Conservation (phyloP, 2,329 filamentous ascomycete genomes). For the Cladosporium sp. region DNA sequence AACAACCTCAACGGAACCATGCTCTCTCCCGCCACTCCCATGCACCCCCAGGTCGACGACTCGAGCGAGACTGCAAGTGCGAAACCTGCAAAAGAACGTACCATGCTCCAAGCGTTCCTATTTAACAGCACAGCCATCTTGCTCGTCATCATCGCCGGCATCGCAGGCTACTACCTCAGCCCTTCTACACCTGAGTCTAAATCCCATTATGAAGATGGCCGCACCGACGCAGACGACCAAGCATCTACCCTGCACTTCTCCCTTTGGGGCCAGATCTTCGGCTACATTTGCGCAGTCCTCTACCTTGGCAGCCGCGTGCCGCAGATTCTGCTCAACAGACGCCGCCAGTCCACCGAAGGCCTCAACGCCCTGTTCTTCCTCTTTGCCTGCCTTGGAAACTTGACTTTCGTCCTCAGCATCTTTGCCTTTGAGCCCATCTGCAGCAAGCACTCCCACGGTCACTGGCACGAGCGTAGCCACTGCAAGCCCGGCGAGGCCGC, state of each 20-base stretch:
- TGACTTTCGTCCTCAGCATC: constrained; percentile 91
- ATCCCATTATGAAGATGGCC: constrained; percentile 21
- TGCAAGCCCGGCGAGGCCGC: constrained; percentile 68
- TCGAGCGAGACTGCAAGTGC: constrained; percentile 30
- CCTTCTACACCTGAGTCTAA: constrained; percentile 40
- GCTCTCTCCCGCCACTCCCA: constrained; percentile 79
- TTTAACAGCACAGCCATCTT: constrained; percentile 76
- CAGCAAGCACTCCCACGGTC: constrained; percentile 35
- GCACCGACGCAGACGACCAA: constrained; percentile 37
- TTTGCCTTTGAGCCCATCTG: constrained; percentile 83
- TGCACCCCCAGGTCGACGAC: constrained; percentile 57
- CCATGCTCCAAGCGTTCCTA: constrained; percentile 53
- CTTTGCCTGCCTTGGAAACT: constrained; percentile 91
- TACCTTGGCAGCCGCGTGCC: constrained; percentile 90
- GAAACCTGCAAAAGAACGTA: constrained; percentile 43
- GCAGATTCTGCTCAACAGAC: constrained; percentile 88
- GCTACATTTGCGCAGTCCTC: constrained; percentile 84
- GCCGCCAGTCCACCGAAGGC: constrained; percentile 88
- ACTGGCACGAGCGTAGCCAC: constrained; percentile 36
- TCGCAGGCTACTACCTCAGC: constrained; percentile 82
- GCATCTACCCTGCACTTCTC: constrained; percentile 65
- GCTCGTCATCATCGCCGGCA: constrained; percentile 79
- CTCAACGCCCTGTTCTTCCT: constrained; percentile 94
- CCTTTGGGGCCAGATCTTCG: constrained; percentile 81
- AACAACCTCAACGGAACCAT: constrained; percentile 64